Evolutionary conservation across 345 rosid species (phyloP).

Genomic region (Populus alba): DNA sequence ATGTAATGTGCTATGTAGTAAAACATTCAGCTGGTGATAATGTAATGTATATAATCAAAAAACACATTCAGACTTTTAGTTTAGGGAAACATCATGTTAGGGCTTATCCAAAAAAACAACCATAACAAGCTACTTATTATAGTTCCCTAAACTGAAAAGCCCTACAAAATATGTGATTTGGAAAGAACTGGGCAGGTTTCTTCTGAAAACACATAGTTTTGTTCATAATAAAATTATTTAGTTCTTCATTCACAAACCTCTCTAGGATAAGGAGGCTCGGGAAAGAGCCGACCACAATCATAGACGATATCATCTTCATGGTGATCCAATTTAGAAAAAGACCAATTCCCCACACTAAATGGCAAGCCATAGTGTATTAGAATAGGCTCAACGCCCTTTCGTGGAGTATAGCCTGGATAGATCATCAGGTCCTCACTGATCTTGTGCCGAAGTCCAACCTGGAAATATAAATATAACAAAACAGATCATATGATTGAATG

Average conservation of each 20-base stretch:
- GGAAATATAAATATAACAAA: conserved; percentile 23
- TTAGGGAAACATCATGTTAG: background rate
- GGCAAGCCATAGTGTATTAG: conserved; percentile 94
- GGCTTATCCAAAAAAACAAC: background rate
- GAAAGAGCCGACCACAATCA: conserved; percentile 78
- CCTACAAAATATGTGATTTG: background rate
- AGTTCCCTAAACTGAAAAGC: background rate
- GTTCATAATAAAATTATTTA: background rate
- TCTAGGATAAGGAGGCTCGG: conserved; percentile 97
- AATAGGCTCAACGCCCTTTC: conserved; percentile 74
- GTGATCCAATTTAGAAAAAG: conserved; percentile 84
- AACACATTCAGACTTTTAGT: background rate
- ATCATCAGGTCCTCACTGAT: conserved; percentile 86
- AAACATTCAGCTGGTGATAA: too few species aligned
- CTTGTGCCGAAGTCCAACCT: conserved; percentile 97
- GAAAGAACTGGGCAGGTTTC: conserved; percentile 4
- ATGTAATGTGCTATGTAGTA: background rate
- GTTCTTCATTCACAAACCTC: conserved; percentile 53
- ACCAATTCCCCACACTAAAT: conserved; percentile 85
- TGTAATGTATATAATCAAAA: background rate
- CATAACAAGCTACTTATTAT: background rate
- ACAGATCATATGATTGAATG: background rate
- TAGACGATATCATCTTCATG: conserved; percentile 89
- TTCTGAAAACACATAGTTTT: background rate
- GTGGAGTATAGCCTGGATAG: conserved; percentile 93